Evolutionary conservation across 106 monocot species (phyloP), one percentile per base, ranked within the genome.

Genomic region (Acorus calamus): DNA sequence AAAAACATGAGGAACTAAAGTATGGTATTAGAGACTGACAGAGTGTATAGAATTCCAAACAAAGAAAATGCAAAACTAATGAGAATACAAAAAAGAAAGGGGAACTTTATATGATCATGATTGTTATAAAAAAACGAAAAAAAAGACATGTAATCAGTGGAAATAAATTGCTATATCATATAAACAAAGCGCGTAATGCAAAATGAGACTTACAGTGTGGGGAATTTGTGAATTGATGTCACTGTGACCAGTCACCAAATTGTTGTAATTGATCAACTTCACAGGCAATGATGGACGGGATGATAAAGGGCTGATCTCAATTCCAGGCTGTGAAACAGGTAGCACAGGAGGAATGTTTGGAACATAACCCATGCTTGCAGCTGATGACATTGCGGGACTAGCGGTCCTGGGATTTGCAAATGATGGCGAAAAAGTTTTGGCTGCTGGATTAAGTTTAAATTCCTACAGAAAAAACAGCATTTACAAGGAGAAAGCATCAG

Each of bases 361-460:
- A n/a, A 44, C 41, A 51, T 77, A 60, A 50, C 9, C 67, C 14
- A 56, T 42, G 55, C 53, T 69, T 66, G 54, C 7, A 53, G 55
- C 45, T 44, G 54, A 50, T 56, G 73, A 58, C 42, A 55, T 8
- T 5, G 61, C 59, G 10, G 77, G 12, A 49, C 62, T 11, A 44
- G 58, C 54, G 2, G 50, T 62, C 49, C 72, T 83, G 44, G 55
- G 47, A 65, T 69, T 79, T 50, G 60, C 44, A 61, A 68, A 64
- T 43, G 78, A 67, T 62, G 83, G 83, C 3, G 65, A 68, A 69
- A 83, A 83, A 47, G 74, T 45, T 72, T 61, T 76, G 52, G 83
- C 83, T 47, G 64, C 68, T 65, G 83, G 79, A 65, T 83, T 83
- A 14, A 83, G 75, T 56, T 79, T 83, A n/a, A 68, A 83, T 66